Evolutionary conservation across 2,329 filamentous ascomycete species (phyloP).

Genomic region (Fusarium xyrophilum): DNA sequence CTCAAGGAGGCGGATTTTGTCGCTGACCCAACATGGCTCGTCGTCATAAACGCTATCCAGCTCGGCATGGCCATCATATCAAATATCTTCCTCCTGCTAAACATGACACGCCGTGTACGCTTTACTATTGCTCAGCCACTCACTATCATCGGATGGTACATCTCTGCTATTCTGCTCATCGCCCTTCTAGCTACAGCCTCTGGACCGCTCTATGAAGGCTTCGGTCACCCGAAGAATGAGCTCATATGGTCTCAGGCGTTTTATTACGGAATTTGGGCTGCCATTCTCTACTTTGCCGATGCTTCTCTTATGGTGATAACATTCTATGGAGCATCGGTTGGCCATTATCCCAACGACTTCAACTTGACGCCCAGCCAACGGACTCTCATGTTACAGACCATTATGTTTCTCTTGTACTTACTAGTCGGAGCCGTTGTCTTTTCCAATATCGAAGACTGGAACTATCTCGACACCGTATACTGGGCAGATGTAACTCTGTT

Average conservation of each 20-base stretch:
- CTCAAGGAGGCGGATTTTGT: conserved; percentile 61
- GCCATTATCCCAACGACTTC: conserved; percentile 81
- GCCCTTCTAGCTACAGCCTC: conserved; percentile 70
- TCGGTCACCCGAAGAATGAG: conserved; percentile 50
- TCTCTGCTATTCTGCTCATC: conserved; percentile 69
- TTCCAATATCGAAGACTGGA: conserved; percentile 73
- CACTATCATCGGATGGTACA: conserved; percentile 81
- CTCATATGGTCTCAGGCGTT: conserved; percentile 81
- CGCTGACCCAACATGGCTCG: conserved; percentile 75
- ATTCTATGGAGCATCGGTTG: conserved; percentile 73
- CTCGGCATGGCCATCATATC: conserved; percentile 77
- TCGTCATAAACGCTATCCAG: conserved; percentile 78
- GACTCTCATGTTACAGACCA: conserved; percentile 89
- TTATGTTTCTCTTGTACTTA: conserved; percentile 82
- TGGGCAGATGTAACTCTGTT: conserved; percentile 78
- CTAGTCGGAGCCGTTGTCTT: conserved; percentile 80
- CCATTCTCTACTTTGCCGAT: conserved; percentile 79
- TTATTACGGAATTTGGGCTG: conserved; percentile 84
- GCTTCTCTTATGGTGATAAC: conserved; percentile 80
- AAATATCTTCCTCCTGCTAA: conserved; percentile 83
- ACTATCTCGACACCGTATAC: conserved; percentile 78
- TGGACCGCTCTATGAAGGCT: conserved; percentile 56
- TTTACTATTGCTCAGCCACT: conserved; percentile 84
- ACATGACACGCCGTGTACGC: conserved; percentile 81
- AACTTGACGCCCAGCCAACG: conserved; percentile 79